Conservation (phyloP, 768 basidiomycete species). For the Lyophyllum decastes region DNA sequence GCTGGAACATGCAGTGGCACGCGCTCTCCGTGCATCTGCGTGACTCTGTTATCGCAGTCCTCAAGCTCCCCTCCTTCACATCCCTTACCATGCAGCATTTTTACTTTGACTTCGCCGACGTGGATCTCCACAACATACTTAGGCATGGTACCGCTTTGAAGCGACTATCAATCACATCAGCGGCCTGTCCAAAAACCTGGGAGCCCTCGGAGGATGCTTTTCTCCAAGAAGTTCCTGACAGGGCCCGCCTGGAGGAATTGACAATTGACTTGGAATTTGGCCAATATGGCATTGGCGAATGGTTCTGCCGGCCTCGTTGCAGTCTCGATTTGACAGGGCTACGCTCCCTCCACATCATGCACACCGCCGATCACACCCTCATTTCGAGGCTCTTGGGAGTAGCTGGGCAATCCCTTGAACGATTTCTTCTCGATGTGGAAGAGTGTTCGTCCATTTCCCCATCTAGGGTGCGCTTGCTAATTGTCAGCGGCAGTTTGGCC, state of each 20-base stretch:
- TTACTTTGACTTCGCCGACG: background rate
- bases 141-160: background rate
- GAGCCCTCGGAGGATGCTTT: background rate
- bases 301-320: conserved; percentile 5
- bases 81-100: conserved; percentile 1
- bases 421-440: background rate
- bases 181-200: background rate
- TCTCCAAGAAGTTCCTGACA: background rate
- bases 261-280: background rate
- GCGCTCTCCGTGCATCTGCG: background rate
- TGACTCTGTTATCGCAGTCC: background rate
- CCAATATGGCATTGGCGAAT: conserved; percentile 1
- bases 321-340: conserved; percentile 7
- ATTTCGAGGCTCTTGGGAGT: background rate
- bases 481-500: background rate
- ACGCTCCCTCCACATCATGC: background rate
- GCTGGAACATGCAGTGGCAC: background rate
- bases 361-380: background rate
- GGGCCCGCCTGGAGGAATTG: conserved; percentile 2
- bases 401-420: background rate
- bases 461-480: conserved; percentile 1
- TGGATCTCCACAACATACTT: conserved; percentile 7
- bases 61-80: conserved; percentile 1
- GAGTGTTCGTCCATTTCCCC: background rate
- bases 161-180: conserved; percentile 2